phyloP scores from a whole-genome alignment of 163 green algal genomes.

The Scenedesmus sp. region DNA sequence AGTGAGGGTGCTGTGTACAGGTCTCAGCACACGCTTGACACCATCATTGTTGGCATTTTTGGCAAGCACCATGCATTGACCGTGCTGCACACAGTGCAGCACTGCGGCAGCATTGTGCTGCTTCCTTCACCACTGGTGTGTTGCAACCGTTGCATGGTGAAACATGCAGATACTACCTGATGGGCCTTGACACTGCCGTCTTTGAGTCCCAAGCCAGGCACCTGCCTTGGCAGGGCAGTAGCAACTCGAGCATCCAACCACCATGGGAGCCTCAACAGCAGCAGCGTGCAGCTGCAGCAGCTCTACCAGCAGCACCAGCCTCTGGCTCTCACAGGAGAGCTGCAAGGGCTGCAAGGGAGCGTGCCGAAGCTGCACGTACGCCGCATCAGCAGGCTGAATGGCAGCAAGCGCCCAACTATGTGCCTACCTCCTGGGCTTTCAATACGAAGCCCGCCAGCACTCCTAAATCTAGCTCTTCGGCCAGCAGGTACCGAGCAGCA shows the following conservation, averaged over 20 bases:
- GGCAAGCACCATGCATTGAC: too few species aligned
- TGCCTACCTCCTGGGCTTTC: not conserved
- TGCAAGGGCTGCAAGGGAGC: not conserved
- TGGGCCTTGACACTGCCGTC: conserved; percentile 20
- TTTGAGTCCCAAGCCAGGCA: not conserved
- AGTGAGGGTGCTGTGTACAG: too few species aligned
- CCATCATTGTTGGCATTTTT: too few species aligned
- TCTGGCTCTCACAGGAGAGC: not conserved
- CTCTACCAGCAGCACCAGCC: not conserved
- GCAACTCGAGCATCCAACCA: not conserved
- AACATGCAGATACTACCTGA: conserved; percentile 11
- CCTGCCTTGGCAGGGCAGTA: not conserved
- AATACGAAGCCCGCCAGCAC: not conserved
- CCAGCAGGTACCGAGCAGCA: not conserved
- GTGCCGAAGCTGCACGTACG: not conserved
- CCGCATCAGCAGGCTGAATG: not conserved
- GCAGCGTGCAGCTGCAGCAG: not conserved
- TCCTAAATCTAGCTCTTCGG: not conserved
- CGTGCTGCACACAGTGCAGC: not conserved
- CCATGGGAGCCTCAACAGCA: not conserved
- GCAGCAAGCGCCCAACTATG: not conserved
- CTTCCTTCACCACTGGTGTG: not conserved
- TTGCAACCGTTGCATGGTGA: not conserved
- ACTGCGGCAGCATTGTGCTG: not conserved
- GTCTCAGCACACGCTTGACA: too few species aligned